These are phyloP conservation scores for Striga hermonthica DNA, from an alignment of 305 asterid genomes.

Conservation along the genomic window DNA sequence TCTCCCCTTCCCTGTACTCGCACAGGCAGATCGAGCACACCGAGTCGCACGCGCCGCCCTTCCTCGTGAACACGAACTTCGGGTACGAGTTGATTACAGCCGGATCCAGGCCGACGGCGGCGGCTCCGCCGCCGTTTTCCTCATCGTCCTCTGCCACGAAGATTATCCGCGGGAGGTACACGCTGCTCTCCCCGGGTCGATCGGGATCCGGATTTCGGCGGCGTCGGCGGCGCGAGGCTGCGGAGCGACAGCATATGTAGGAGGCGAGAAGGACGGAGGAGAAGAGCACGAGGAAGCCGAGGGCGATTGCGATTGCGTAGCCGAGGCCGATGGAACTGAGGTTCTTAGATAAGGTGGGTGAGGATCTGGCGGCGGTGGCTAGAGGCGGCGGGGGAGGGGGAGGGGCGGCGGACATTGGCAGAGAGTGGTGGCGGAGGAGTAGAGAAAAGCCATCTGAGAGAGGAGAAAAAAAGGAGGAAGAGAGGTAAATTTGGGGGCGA, in stretches of 20 bases:
- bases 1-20: slow-evolving; percentile 80
- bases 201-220: slow-evolving; percentile 28
- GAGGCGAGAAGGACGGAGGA: slow-evolving; percentile 67
- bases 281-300: slow-evolving; percentile 79
- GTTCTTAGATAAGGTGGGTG: slow-evolving; percentile 30
- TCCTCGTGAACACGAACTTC: slow-evolving; percentile 54
- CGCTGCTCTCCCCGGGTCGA: slow-evolving; percentile 42
- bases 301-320: slow-evolving; percentile 72
- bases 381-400: slow-evolving; percentile 40
- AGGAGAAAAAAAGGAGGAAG: slow-evolving; percentile 19
- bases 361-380: slow-evolving; percentile 34
- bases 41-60: slow-evolving; percentile 43
- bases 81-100: slow-evolving; percentile 83
- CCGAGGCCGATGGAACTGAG: slow-evolving; percentile 65
- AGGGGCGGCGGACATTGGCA: slow-evolving; percentile 25
- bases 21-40: slow-evolving; percentile 82
- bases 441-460: slow-evolving; percentile 46
- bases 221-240: slow-evolving; percentile 50
- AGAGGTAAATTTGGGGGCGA: no score
- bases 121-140: slow-evolving; percentile 42
- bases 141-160: slow-evolving; percentile 81
- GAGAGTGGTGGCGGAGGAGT: neutral
- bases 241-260: slow-evolving; percentile 82
- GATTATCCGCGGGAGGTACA: slow-evolving; percentile 70
- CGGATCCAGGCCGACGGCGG: slow-evolving; percentile 67